phyloP scores from a whole-genome alignment of 768 basidiomycete genomes.

The Russula compacta region DNA sequence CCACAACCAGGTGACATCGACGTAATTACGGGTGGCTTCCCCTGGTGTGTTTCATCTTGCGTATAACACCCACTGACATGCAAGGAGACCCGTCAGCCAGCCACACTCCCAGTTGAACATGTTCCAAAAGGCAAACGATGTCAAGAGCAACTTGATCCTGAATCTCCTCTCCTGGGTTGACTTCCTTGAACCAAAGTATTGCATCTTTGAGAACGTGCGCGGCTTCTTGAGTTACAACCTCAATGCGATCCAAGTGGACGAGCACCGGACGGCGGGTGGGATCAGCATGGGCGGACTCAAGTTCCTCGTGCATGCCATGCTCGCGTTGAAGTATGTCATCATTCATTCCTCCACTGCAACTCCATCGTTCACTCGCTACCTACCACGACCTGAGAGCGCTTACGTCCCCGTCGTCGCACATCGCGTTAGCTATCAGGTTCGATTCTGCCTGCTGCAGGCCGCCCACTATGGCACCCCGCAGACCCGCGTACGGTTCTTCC shows the following conservation, averaged over 20 bases:
- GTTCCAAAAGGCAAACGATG: slow-evolving; percentile 57
- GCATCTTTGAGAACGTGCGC: slow-evolving; percentile 42
- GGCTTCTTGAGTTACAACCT: slow-evolving; percentile 37
- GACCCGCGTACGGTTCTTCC: slow-evolving; percentile 39
- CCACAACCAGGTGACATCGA: slow-evolving; percentile 49
- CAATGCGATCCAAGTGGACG: slow-evolving; percentile 29
- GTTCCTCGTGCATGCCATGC: slow-evolving; percentile 48
- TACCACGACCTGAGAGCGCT: neutral
- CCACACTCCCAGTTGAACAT: slow-evolving; percentile 67
- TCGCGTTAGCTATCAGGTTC: slow-evolving; percentile 35
- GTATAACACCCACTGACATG: neutral
- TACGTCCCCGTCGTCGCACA: neutral
- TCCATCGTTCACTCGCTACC: neutral
- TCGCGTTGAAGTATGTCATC: slow-evolving; percentile 51
- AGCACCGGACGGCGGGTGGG: slow-evolving; percentile 48
- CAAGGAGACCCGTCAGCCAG: slow-evolving; percentile 39
- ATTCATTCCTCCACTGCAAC: neutral
- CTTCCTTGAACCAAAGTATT: slow-evolving; percentile 33
- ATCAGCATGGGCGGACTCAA: slow-evolving; percentile 70
- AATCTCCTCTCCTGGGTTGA: slow-evolving; percentile 43
- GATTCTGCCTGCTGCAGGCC: slow-evolving; percentile 37
- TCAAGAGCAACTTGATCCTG: slow-evolving; percentile 59
- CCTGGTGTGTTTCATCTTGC: slow-evolving; percentile 41
- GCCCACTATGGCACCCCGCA: slow-evolving; percentile 43
- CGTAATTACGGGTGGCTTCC: slow-evolving; percentile 61